Percentiles rank a stretch among this genome's conserved stretches.
phyloP scores from a whole-genome alignment of 1,284 basidiomycete species.

The Apiotrichum laibachii region DNA sequence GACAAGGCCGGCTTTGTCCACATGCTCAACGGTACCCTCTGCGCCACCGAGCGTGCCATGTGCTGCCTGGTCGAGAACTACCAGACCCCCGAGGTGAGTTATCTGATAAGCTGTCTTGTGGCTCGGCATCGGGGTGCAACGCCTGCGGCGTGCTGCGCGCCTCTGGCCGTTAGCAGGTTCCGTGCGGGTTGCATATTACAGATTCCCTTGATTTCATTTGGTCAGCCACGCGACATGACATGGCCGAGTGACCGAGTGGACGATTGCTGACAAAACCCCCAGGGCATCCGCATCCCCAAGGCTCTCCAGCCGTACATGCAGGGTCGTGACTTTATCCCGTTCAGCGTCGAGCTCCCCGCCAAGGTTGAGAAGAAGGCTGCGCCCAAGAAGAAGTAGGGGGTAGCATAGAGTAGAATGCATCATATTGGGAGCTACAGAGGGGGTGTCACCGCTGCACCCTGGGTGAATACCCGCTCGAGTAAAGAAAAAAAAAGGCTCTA shows the following conservation, averaged over 20 bases:
- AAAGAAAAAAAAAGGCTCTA: too few relatives aligned
- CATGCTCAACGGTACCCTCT: slow-evolving; percentile 97
- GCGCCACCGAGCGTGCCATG: slow-evolving; percentile 91
- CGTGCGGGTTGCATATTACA: slow-evolving; percentile 58
- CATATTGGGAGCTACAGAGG: too few relatives aligned
- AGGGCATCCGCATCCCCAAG: slow-evolving; percentile 87
- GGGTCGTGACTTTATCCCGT: slow-evolving; percentile 89
- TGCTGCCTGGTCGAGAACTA: slow-evolving; percentile 99
- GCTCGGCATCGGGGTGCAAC: too few relatives aligned
- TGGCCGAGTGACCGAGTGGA: slow-evolving; percentile 53
- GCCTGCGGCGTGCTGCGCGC: too few relatives aligned
- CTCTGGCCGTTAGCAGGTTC: too few relatives aligned
- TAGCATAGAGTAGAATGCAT: not conserved
- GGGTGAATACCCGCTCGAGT: too few relatives aligned
- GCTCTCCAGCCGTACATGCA: slow-evolving; percentile 91
- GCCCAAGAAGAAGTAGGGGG: slow-evolving; percentile 27
- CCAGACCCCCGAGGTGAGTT: slow-evolving; percentile 82
- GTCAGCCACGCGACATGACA: not conserved
- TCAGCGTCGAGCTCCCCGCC: slow-evolving; percentile 48
- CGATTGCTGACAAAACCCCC: slow-evolving; percentile 52
- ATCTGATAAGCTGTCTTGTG: slow-evolving; percentile 45
- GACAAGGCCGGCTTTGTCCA: slow-evolving; percentile 88
- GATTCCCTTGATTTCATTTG: too few relatives aligned
- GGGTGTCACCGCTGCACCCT: too few relatives aligned
- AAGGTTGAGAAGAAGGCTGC: slow-evolving; percentile 42